Conservation (phyloP, 352 stramenopile genomes). For the Phytopythium mirpurense region DNA sequence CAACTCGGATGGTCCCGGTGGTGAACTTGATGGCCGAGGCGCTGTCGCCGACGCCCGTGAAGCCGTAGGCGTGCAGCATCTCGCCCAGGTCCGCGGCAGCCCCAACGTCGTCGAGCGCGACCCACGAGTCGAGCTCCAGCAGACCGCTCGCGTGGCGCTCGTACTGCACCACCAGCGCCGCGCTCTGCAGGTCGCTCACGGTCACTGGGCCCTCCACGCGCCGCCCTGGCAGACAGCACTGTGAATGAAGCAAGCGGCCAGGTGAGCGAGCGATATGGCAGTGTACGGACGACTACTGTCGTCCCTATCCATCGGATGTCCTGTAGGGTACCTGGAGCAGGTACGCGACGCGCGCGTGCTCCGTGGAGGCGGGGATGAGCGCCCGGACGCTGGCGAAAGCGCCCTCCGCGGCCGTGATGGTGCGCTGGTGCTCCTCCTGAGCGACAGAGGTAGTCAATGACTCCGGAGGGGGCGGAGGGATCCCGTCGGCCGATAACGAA, state of each 20-base stretch:
- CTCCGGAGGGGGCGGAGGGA: neutral
- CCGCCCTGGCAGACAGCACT: conserved; percentile 53
- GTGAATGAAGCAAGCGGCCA: neutral
- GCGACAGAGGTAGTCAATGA: conserved; percentile 11
- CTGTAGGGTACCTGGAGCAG: conserved; percentile 50
- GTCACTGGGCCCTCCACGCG: conserved; percentile 38
- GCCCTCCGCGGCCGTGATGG: conserved; percentile 21
- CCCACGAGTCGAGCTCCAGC: conserved; percentile 72
- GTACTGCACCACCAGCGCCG: conserved; percentile 49
- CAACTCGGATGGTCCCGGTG: conserved; percentile 45
- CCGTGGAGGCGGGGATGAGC: conserved; percentile 34
- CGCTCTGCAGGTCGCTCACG: conserved; percentile 74
- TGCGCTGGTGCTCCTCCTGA: too few relatives aligned
- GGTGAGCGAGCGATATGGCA: neutral
- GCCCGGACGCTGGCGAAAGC: conserved; percentile 43
- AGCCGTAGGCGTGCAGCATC: conserved; percentile 45
- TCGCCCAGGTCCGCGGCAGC: conserved; percentile 33
- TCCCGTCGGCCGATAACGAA: neutral
- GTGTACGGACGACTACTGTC: neutral
- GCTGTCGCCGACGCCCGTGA: conserved; percentile 37
- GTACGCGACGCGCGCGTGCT: conserved; percentile 62
- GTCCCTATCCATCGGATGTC: too few relatives aligned
- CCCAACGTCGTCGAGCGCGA: conserved; percentile 63
- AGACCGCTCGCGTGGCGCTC: conserved; percentile 39
- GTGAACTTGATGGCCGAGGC: conserved; percentile 63